These are phyloP conservation scores for Chrysanthemum lavandulifolium DNA, from an alignment of 129 eudicot genomes.

Conservation along the genomic window DNA sequence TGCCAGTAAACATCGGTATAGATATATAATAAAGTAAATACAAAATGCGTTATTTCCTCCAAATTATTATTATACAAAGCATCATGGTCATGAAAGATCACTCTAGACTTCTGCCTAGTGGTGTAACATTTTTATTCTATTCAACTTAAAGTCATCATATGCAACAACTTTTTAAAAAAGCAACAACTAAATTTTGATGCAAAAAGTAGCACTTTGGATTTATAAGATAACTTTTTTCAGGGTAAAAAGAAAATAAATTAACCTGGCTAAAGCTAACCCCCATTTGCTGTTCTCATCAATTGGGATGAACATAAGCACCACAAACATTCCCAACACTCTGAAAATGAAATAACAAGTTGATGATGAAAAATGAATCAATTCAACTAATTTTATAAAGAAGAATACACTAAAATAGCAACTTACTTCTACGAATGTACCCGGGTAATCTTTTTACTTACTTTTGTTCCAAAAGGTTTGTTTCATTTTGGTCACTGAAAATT, in stretches of 20 bases:
- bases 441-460: too few species aligned
- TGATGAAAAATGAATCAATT: too few species aligned
- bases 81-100: not conserved
- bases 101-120: not conserved
- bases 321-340: constrained; percentile 71
- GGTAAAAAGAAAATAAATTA: too few species aligned
- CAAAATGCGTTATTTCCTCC: too few species aligned
- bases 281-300: constrained; percentile 65
- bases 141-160: not conserved
- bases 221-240: not conserved
- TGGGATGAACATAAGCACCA: constrained; percentile 64
- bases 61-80: not conserved
- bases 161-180: constrained; percentile 10
- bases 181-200: not conserved
- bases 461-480: too few species aligned
- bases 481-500: too few species aligned
- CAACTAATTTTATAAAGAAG: not conserved
- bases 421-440: too few species aligned
- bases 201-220: not conserved
- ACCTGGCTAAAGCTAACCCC: constrained; percentile 80
- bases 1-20: too few species aligned
- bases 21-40: too few species aligned
- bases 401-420: not conserved
- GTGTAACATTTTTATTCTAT: too few species aligned
- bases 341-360: not conserved